Evolutionary conservation across 805 yeast species (phyloP), one percentile per base, ranked within the genome.

Genomic region (Zygosaccharomyces rouxii): DNA sequence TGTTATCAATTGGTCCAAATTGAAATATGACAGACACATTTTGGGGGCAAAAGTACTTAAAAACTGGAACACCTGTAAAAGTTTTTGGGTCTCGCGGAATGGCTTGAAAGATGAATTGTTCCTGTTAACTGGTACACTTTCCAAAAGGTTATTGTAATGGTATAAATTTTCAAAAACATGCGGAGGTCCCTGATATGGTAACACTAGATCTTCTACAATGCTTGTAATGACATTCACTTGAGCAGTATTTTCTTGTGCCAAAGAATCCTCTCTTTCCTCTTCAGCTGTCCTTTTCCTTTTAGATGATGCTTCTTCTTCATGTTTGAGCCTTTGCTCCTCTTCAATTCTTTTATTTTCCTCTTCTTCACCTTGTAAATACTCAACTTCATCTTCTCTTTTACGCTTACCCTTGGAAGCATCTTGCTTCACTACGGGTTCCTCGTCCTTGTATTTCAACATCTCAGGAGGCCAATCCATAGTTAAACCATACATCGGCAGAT

Each of bases 401-500:
- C 48, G 44, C 19, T 46, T 43, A 31, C 42, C 35, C 52, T 40
- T 53, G 38, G 22, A 50, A 21, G 29, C 14, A 22, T 49, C 50
- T 35, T 21, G 42, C 42, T 42, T 38, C 13, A 19, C 11, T 7
- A 35, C 29, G 2, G 56, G 56, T 37, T 57, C 60, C 29, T 63
- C 68, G 14, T 66, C 70, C 48, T 62, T 66, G 40, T 55, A 67
- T 41, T 59, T 57, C 30, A 60, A 16, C 52, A 66, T 55, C 1
- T 62, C 63, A 5, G 42, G 42, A 5, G 71, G 70, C 71, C 71
- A 67, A 9, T 60, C 67, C 60, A 60, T 54, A 1, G 61, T 55
- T 14, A 67, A 49, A 5, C 68, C 66, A 48, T 67, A 67, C 60
- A 65, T 64, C 28, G 60, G 57, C 35, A 67, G 41, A 64, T 79